Base-by-base conservation (phyloP, 306 rosid genomes). In the Arachis hypogaea region DNA sequence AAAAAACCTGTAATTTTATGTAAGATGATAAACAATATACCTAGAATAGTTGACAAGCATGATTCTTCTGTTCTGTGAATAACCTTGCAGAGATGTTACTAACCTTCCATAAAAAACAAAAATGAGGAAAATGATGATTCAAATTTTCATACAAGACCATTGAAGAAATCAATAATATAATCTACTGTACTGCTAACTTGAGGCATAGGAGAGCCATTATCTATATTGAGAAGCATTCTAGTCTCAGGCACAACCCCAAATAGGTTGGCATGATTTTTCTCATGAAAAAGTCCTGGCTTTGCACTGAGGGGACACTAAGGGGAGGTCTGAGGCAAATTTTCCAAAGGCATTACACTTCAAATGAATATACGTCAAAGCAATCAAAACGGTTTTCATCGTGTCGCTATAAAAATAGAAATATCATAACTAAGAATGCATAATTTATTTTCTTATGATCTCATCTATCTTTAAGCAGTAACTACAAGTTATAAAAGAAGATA, bases 201-300 rank as follows among this genome's bases (percentile, higher is more conserved):
- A 63, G 96, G 87, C 87, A 92, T 81, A 40, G 96, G 99, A 64
- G 96, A 90, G 80, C 99, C 99, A 74, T 90, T 90, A 83, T 94
- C 99, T 41, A 97, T 94, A 84, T 94, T 94, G 58, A 88, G 77
- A 66, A 94, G 86, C 99, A 89, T 94, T 76, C 96, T 95, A 43
- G 97, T 88, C 85, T 88, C 90, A 16, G 82, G 92, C 51, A 88
- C 99, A 71, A 94, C 99, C 84, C 89, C 90, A 81, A 92, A 94
- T 71, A 94, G 78, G 86, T 84, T 92, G 71, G 97, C 96, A 42
- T 88, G 97, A 69, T 89, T 92, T 56, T 90, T 91, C 72, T 94
- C 96, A 10, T 85, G 93, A 83, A 94, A 94, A 85, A 94, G 92
- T 36, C 98, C 85, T 60, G 99, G 99, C 87, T 94, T 92, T 49